phyloP scores from a whole-genome alignment of 2,329 filamentous ascomycete genomes.

The Exophiala sideris region DNA sequence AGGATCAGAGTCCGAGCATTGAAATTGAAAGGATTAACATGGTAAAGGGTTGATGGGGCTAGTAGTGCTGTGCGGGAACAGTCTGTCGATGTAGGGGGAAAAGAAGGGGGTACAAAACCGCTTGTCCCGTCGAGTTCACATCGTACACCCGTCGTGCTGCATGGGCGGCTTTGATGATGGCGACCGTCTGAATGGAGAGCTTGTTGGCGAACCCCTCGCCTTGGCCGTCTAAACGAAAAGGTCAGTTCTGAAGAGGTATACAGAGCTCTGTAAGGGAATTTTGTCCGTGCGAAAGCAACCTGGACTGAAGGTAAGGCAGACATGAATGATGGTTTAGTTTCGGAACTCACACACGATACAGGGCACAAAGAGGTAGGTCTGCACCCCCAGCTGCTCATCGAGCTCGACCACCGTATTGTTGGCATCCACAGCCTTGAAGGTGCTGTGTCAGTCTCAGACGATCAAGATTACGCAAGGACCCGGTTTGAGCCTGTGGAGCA shows the following conservation, averaged over 20 bases:
- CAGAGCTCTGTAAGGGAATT: not conserved
- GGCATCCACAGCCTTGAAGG: conserved; percentile 36
- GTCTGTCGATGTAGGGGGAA: not conserved
- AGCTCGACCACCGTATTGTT: conserved; percentile 46
- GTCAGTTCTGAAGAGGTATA: not conserved
- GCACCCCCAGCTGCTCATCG: conserved; percentile 42
- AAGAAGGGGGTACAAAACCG: not conserved
- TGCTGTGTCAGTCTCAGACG: conserved; percentile 1
- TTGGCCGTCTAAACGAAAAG: conserved; percentile 35
- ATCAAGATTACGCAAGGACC: no score
- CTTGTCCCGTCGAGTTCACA: conserved; percentile 26
- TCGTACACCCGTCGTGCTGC: conserved; percentile 41
- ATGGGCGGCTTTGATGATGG: conserved; percentile 47
- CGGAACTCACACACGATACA: conserved; percentile 45
- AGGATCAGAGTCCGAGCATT: no score
- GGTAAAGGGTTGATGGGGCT: no score
- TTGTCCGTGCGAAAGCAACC: not conserved
- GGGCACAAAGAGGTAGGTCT: conserved; percentile 50
- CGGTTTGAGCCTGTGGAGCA: no score
- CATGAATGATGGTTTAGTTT: no score
- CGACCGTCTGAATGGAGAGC: conserved; percentile 52
- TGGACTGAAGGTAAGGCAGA: not conserved
- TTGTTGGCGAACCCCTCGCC: conserved; percentile 51
- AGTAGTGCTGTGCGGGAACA: not conserved
- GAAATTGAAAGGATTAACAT: no score